Evolutionary conservation across 805 yeast genomes (phyloP), one percentile per base, ranked within the genome.

Genomic region (Wickerhamomyces chambardii): DNA sequence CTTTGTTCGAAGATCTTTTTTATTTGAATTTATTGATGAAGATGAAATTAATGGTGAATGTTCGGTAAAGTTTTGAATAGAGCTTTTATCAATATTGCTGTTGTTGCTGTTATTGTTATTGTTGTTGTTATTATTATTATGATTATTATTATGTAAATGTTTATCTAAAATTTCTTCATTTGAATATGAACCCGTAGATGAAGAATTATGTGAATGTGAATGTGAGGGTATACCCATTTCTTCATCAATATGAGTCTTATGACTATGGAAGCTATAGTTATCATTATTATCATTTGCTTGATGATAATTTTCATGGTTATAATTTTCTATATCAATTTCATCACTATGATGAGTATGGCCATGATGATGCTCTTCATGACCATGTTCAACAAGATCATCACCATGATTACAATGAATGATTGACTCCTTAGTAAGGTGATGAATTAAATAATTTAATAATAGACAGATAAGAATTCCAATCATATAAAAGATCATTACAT

Each of bases 331-430:
- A 12, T 12, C 12, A 24, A 9, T 24, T 9, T n/a, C n/a, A n/a
- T n/a, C n/a, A n/a, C 29, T 19, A 12, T 5, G 6, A 21, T 37
- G 32, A 16, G 26, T 4, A 33, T 39, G 43, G 5, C 28, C 17
- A 14, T 41, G 38, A 19, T 35, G 37, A 4, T n/a, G 15, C 10
- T 33, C 25, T 15, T 15, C 35, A 17, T 30, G 30, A 16, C 32
- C 33, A 22, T 29, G 22, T 16, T 35, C 36, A 15, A 21, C 30
- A 33, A 38, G 56, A 14, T 53, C 63, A 11, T 59, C 68, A 11
- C 64, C 75, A 48, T 87, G 95, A 14, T 75, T 81, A 57, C 96
- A 87, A 51, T 87, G 96, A 0, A 89, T 83, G 25, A 89, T 72
- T 24, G 89, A 78, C 52, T 84, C 84, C 34, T 90, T 75, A 0